Evolutionary conservation across 2,329 filamentous ascomycete species (phyloP).

Genomic region (Pestalotiopsis sp.): DNA sequence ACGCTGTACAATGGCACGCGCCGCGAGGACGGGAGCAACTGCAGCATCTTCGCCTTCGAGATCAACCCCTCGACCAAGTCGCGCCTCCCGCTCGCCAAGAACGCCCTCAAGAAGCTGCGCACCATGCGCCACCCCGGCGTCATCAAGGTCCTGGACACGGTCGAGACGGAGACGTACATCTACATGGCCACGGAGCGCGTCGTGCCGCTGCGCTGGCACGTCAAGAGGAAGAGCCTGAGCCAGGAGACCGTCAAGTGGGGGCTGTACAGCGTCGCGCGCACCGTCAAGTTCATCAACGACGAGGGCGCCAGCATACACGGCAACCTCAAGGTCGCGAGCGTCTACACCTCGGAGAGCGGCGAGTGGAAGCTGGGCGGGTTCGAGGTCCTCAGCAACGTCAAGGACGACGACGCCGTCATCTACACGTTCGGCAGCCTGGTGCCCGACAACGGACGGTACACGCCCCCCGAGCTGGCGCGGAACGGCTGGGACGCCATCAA

Average conservation of each 20-base stretch:
- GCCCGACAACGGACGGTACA: slow-evolving; percentile 82
- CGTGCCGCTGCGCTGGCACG: slow-evolving; percentile 85
- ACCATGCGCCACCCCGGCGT: slow-evolving; percentile 94
- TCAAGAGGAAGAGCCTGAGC: slow-evolving; percentile 83
- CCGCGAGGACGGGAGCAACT: slow-evolving; percentile 89
- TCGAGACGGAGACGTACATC: slow-evolving; percentile 95
- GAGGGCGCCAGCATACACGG: slow-evolving; percentile 93
- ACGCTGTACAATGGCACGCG: slow-evolving; percentile 93
- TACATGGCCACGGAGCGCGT: slow-evolving; percentile 95
- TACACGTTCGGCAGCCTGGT: slow-evolving; percentile 80
- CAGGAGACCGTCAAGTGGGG: slow-evolving; percentile 98
- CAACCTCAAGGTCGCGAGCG: slow-evolving; percentile 78
- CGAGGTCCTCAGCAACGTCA: slow-evolving; percentile 90
- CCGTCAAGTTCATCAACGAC: slow-evolving; percentile 93
- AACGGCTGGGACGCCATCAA: slow-evolving; percentile 93
- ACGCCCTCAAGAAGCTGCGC: slow-evolving; percentile 90
- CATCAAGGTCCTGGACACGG: slow-evolving; percentile 89
- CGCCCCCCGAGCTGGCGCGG: slow-evolving; percentile 83
- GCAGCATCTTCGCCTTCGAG: slow-evolving; percentile 97
- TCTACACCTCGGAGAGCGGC: slow-evolving; percentile 93
- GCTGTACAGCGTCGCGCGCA: slow-evolving; percentile 83
- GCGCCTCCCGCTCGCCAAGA: slow-evolving; percentile 83
- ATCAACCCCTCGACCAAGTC: slow-evolving; percentile 75
- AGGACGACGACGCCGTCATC: slow-evolving; percentile 92
- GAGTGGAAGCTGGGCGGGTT: slow-evolving; percentile 98